Base-by-base conservation (phyloP, 192 early-diverging fungal genomes). In the Coemansia sp. region DNA sequence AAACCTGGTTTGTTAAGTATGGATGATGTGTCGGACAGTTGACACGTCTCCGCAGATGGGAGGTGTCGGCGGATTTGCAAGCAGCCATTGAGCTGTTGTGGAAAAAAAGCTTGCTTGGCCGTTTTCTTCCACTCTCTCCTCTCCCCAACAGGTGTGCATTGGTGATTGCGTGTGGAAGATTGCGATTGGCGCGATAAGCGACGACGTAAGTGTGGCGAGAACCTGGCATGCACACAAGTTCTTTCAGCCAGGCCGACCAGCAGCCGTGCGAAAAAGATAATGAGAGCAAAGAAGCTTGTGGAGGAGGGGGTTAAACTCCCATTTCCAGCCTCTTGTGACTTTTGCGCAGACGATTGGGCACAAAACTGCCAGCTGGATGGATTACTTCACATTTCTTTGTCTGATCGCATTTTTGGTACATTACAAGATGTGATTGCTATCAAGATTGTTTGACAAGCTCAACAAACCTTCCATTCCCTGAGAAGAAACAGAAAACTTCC, bases 181-280 rank as follows among this genome's bases (percentile, higher is more conserved):
- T 68, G n/a, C 55, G 28, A 75, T 75, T 75, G 67, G 73, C 54
- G 59, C 67, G 67, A 75, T 73, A 73, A 73, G 71, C 31, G 56
- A 41, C 12, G 19, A 48, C 22, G 24, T 21, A 51, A 28, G 26
- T 44, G 38, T 44, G 38, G 38, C 38, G 38, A 16, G 38, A 44
- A 14, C 38, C 38, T 2, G 38, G 14, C 38, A 3, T 38, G 34
- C 34, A 44, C 38, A 16, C 38, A 44, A 16, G 16, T 44, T 0
- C 14, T 14, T 44, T 44, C 14, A 16, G 14, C 7, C 38, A 44
- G 38, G 38, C 38, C 38, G 12, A 16, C 38, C 38, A 14, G 38
- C 38, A 14, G 38, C 12, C 38, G 38, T 44, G 38, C 38, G 38
- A 44, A 44, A 44, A 44, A 44, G 16, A 44, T 3, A 44, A 50